Conservation (phyloP, 768 basidiomycete species). For the Mycena albidolilacea region DNA sequence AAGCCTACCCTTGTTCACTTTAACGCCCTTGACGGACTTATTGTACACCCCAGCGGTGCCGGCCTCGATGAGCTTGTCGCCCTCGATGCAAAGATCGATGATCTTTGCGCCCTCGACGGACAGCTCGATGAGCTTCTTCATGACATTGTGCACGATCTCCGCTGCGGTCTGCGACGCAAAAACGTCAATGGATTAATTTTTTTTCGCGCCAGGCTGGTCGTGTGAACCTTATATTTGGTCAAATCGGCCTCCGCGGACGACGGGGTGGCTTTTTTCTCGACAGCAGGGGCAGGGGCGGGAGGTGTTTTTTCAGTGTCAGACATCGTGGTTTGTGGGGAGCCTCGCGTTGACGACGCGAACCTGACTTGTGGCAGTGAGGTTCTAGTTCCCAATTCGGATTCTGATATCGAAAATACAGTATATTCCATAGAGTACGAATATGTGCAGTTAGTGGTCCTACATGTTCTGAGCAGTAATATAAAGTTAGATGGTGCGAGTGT, state of each 20-base stretch:
- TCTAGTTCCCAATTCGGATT: constrained; percentile 16
- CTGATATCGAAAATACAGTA: constrained; percentile 23
- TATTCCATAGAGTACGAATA: constrained; percentile 28
- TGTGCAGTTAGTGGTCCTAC: constrained; percentile 33
- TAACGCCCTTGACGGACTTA: constrained; percentile 90
- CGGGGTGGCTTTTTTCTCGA: constrained; percentile 62
- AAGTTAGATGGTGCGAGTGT: constrained; percentile 22
- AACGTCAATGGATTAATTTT: constrained; percentile 33
- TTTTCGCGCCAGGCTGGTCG: constrained; percentile 38
- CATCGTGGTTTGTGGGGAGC: constrained; percentile 58
- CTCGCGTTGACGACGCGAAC: constrained; percentile 27
- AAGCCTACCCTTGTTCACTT: constrained; percentile 83
- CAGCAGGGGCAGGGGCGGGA: constrained; percentile 54
- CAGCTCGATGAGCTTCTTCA: constrained; percentile 87
- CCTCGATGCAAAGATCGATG: constrained; percentile 92
- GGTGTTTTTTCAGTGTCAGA: constrained; percentile 72
- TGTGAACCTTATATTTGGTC: constrained; percentile 87
- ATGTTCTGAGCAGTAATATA: constrained; percentile 32
- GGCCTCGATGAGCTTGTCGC: constrained; percentile 93
- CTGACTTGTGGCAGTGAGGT: constrained; percentile 1
- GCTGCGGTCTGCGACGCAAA: constrained; percentile 78
- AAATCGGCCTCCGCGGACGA: constrained; percentile 80
- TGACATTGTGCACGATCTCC: constrained; percentile 88
- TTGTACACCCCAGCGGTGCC: constrained; percentile 90
- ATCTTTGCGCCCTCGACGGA: constrained; percentile 87